Base-by-base conservation (phyloP, 225 moss, liverwort and hornwort species). In the Pseudoscleropodium purum region DNA sequence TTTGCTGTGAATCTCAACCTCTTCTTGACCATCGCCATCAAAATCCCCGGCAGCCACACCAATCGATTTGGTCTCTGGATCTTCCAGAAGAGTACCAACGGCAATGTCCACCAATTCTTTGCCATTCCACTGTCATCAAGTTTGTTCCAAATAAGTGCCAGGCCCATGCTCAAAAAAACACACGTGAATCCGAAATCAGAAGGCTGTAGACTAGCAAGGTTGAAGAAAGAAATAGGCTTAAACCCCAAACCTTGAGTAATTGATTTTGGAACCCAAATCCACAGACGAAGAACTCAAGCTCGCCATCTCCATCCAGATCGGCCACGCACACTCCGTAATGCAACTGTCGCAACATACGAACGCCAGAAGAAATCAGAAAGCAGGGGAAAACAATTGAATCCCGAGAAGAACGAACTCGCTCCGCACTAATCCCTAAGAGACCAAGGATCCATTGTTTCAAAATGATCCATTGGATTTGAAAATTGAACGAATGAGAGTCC, bases 41-140 rank as follows among this genome's bases (percentile, higher is more conserved):
- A 98, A 96, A 84, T 98, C 98, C 77, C 94, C 98, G 65, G 97
- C 97, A 77, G 97, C 96, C 83, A 98, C 98, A 74, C 97, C 98
- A 90, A 98, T 98, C 85, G 98, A 97, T 90, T 94, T 95, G 86
- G 96, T 98, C 51, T 95, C 94, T 49, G 94, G 89, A 90, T 98
- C 97, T 93, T 96, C 94, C 67, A 98, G 87, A 67, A 92, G 97
- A 89, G 96, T 96, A 80, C 94, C 95, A 64, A 30, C 85, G 68
- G 96, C 95, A 76, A 95, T 85, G 83, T 98, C 94, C 85, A 95
- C 94, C 91, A 98, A 91, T 89, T 97, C 96, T 82, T 90, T 91
- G 86, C 98, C 98, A 92, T 96, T 96, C 98, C 98, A 98, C 97
- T 97, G 94, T 81, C 79, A 89, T 79, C 86, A 87, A 72, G 45